These are phyloP conservation scores for Trichoderma sp. DNA, from an alignment of 2,329 filamentous ascomycete genomes.

Conservation along the genomic window DNA sequence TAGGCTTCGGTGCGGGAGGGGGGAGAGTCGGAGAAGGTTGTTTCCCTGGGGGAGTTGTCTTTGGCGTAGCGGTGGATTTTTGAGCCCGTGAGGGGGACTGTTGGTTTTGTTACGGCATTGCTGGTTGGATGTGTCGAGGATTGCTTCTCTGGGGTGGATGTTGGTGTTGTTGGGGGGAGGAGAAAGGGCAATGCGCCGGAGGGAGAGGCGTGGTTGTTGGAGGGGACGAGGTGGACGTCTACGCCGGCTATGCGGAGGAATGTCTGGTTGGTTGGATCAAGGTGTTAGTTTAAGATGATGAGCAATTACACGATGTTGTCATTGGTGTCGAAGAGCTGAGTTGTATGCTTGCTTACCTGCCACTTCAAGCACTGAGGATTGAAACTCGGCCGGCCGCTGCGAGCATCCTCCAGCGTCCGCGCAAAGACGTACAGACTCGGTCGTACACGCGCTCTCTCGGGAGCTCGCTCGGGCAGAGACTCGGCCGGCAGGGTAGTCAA, in stretches of 20 bases:
- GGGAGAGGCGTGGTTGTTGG: slow-evolving; percentile 91
- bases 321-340: background rate
- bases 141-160: background rate
- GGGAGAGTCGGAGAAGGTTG: slow-evolving; percentile 51
- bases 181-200: slow-evolving; percentile 87
- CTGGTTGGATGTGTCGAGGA: slow-evolving; percentile 14
- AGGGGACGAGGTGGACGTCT: slow-evolving; percentile 64
- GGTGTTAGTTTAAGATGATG: background rate
- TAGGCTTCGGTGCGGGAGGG: slow-evolving; percentile 67
- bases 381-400: slow-evolving; percentile 63
- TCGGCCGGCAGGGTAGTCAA: slow-evolving; percentile 73
- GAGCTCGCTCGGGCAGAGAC: slow-evolving; percentile 64
- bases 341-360: slow-evolving; percentile 61
- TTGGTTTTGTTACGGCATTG: slow-evolving; percentile 32
- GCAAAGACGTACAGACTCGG: slow-evolving; percentile 76
- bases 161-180: slow-evolving; percentile 48
- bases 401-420: slow-evolving; percentile 53
- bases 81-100: slow-evolving; percentile 43
- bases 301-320: background rate
- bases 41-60: slow-evolving; percentile 38
- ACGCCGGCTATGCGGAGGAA: slow-evolving; percentile 77
- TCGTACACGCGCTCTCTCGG: slow-evolving; percentile 39
- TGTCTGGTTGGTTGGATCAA: slow-evolving; percentile 51
- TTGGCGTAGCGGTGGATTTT: slow-evolving; percentile 69
- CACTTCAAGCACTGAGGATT: slow-evolving; percentile 94